Evolutionary conservation across 2,329 filamentous ascomycete species (phyloP), one percentile per base, ranked within the genome.

Genomic region (Teratosphaeria destructans): DNA sequence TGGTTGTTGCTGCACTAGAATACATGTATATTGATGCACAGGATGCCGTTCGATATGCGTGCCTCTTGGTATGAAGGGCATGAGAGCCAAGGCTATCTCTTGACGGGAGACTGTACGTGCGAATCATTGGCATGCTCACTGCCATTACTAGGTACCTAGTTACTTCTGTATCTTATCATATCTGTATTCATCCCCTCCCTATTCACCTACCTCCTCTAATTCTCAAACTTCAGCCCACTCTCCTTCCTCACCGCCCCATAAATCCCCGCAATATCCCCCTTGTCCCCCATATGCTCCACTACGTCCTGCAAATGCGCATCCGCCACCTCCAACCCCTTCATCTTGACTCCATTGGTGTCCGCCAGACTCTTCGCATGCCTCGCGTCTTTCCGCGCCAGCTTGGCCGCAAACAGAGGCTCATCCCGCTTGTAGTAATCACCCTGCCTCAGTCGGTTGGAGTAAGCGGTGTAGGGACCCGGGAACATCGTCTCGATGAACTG

Each of bases 351-450:
- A 5, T 78, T 58, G 26, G 75, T 75, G 62, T 82, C 76, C 0
- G 89, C 91, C 60, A 96, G 68, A 58, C 76, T 78, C 70, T 85
- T 76, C 4, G 88, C 89, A 78, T 96, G 90, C 1, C 85, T 76
- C 1, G 86, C 83, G 76, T 96, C 92, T 72, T 96, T 96, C 62
- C 87, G 79, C 5, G 90, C 91, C 61, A 95, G 77, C 71, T 94
- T 87, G 0, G 93, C 88, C 3, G 84, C 84, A 72, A 95, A 95
- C 8, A 94, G 76, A n/a, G 91, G 91, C 70, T 82, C 87, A 27
- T 88, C 84, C 12, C 87, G 80, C 74, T 84, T 81, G 73, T 88
- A 85, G 70, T 95, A 95, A 67, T 90, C 88, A 0, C 90, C 90
- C 0, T 77, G 78, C 55, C 83, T 71, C 87, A 96, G 89, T 26